Percentiles rank a stretch among this genome's conserved stretches.
Conservation (phyloP, 1,284 basidiomycete species). For the Ceratobasidium sp. region DNA sequence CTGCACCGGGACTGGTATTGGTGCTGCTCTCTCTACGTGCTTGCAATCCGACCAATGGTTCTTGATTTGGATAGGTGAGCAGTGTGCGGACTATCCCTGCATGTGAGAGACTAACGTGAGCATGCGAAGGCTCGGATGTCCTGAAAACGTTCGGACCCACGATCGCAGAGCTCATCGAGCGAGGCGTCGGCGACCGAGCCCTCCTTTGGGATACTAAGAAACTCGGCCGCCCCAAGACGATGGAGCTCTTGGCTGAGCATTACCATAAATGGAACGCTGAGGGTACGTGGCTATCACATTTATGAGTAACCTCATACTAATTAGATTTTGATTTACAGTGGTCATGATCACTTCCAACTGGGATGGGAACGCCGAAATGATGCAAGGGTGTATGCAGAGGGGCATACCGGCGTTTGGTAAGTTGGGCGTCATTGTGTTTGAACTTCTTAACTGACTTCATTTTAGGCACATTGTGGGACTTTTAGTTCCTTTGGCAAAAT, state of each 20-base stretch:
- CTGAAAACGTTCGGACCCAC: constrained; percentile 76
- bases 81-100: neutral
- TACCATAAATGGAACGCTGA: constrained; percentile 77
- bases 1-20: constrained; percentile 83
- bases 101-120: neutral
- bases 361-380: constrained; percentile 78
- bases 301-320: constrained; percentile 21
- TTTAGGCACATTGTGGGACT: constrained; percentile 19
- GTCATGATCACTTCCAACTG: constrained; percentile 84
- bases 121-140: constrained; percentile 53
- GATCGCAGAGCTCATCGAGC: constrained; percentile 75
- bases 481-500: neutral
- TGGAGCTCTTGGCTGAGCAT: constrained; percentile 77
- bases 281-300: constrained; percentile 59
- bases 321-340: constrained; percentile 59
- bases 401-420: constrained; percentile 50
- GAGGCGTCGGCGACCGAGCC: constrained; percentile 74
- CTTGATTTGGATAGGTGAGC: constrained; percentile 74
- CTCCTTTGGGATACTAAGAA: constrained; percentile 79
- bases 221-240: constrained; percentile 78
- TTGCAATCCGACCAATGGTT: constrained; percentile 63
- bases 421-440: neutral
- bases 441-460: neutral
- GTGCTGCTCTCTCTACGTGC: constrained; percentile 74
- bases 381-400: constrained; percentile 77